Evolutionary conservation across 2,329 filamentous ascomycete species (phyloP), one percentile per base, ranked within the genome.

Genomic region (Botrytis medusae): DNA sequence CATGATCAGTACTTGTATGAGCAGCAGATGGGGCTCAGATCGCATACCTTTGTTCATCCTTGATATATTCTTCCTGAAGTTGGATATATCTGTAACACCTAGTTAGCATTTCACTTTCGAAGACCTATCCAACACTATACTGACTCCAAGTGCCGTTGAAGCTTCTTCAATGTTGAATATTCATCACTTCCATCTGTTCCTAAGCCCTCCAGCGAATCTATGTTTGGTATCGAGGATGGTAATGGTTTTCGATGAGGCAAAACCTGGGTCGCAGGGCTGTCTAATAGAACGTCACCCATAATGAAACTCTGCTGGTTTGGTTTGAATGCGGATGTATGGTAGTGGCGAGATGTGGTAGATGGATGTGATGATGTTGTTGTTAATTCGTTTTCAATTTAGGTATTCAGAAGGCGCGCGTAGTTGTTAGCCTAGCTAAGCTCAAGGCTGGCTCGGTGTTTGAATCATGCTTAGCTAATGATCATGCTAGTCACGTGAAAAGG

Each of bases 41-140:
- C 57, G 74, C 82, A 72, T 84, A 93, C 92, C 93, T 91, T 86
- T 99, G 96, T 87, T 99, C 96, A 90, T 99, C 96, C 86, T 99
- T 99, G 90, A 99, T 99, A 84, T 99, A 99, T 83, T 99, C 96
- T 85, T 99, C 96, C 85, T 99, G 96, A 79, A 99, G 88, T 84
- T 98, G 94, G 82, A 98, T 97, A 84, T 97, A 93, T 83, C 92
- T 94, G 42, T 60, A 32, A 79, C 77, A 73, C 76, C 74, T 57
- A 61, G 74, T 80, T 76, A 84, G 81, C 75, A 64, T 67, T 5
- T 51, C 29, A 20, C 10, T n/a, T 37, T 16, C 22, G 20, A 29
- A 32, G 25, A 42, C 22, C 9, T 20, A 59, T 65, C 18, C 68
- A 46, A 70, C 7, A 16, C 16, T 10, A 14, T n/a, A 42, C 90